phyloP scores from a whole-genome alignment of 2,329 filamentous ascomycete species.

The Cryphonectria carpinicola region DNA sequence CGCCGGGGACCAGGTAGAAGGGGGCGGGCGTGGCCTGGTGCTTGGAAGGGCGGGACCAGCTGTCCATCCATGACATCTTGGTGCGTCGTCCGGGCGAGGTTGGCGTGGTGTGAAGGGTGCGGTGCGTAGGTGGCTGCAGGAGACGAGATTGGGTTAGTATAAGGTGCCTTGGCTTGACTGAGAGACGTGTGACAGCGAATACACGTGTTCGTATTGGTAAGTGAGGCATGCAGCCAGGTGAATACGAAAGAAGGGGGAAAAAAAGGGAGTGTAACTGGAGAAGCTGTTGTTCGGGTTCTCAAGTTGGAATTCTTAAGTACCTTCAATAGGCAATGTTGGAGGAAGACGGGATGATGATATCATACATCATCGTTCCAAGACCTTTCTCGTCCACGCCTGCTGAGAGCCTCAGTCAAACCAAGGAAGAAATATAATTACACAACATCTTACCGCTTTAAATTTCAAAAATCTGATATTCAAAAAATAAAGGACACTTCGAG shows the following conservation, averaged over 20 bases:
- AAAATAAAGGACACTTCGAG: background rate
- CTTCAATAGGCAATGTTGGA: background rate
- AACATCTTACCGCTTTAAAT: background rate
- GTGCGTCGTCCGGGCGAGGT: background rate
- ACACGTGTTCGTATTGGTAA: background rate
- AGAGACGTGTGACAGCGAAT: background rate
- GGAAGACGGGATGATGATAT: constrained; percentile 6
- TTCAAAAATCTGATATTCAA: background rate
- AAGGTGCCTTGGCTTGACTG: background rate
- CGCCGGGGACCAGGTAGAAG: constrained; percentile 53
- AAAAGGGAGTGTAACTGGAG: background rate
- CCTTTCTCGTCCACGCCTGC: background rate
- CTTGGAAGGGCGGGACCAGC: constrained; percentile 46
- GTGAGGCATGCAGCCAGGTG: background rate
- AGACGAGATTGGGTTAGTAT: background rate
- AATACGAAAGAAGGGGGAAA: too few relatives aligned
- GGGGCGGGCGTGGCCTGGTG: constrained; percentile 52
- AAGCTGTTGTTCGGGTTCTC: background rate
- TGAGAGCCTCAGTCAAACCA: background rate
- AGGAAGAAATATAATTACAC: background rate
- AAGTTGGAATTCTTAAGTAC: background rate
- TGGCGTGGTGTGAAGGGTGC: background rate
- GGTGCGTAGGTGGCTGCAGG: background rate
- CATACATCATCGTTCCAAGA: background rate
- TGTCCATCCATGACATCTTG: constrained; percentile 48